These are phyloP conservation scores for Hygrophorus pudorinus DNA, from an alignment of 768 basidiomycete species.

Conservation along the genomic window DNA sequence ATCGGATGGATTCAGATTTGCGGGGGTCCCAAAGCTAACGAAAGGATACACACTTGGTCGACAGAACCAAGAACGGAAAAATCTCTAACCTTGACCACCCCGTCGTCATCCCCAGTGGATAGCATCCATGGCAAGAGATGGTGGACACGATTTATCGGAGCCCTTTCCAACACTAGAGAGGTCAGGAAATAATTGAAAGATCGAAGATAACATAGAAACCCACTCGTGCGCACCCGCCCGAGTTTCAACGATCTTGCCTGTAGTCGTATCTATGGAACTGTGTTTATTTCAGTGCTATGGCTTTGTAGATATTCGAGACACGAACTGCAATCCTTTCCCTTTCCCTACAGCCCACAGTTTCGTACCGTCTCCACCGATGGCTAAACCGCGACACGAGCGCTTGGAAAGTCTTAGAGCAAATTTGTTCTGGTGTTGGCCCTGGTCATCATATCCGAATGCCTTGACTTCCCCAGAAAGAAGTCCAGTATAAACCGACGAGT, in stretches of 20 bases:
- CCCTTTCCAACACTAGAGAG: constrained; percentile 36
- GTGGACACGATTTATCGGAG: constrained; percentile 81
- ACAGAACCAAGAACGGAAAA: constrained; percentile 3
- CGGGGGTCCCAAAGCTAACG: constrained; percentile 88
- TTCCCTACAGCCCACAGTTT: constrained; percentile 76
- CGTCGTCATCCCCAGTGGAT: constrained; percentile 88
- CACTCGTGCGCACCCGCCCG: constrained; percentile 58
- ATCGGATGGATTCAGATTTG: constrained; percentile 47
- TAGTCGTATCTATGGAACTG: constrained; percentile 60
- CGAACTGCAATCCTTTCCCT: constrained; percentile 69
- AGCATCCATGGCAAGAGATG: constrained; percentile 60
- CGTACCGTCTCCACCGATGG: constrained; percentile 56
- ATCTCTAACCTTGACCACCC: constrained; percentile 69
- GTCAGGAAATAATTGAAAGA: constrained; percentile 17
- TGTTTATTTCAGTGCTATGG: constrained; percentile 10
- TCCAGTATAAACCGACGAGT: constrained; percentile 62
- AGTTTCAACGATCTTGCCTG: constrained; percentile 40
- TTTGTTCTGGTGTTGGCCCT: constrained; percentile 42
- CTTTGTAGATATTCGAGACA: constrained; percentile 12
- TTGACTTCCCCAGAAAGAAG: constrained; percentile 79
- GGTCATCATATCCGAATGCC: constrained; percentile 70
- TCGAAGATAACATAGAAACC: constrained; percentile 19
- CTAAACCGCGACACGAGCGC: constrained; percentile 71
- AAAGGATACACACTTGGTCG: not conserved
- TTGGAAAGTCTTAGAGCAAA: constrained; percentile 72